Conservation (phyloP, 2,329 filamentous ascomycete species). For the Rhytidhysteron rufulum region DNA sequence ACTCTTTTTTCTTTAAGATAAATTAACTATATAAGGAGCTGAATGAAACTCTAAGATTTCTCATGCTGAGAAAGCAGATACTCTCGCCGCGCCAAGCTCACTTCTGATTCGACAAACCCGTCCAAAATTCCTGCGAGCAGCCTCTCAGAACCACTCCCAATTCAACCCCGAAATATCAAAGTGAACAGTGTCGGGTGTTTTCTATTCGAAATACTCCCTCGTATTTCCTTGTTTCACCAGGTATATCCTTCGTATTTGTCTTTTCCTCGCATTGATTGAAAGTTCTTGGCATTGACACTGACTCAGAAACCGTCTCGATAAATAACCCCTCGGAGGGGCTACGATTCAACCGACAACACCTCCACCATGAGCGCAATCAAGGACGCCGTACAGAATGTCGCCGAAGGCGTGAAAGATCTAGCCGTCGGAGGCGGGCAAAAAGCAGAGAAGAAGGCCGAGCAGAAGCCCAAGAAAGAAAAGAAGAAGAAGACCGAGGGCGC, state of each 20-base stretch:
- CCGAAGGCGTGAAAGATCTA: constrained; percentile 59
- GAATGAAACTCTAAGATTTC: no score
- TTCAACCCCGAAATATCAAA: not conserved
- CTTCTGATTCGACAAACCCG: no score
- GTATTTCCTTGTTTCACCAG: not conserved
- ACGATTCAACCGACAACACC: constrained; percentile 14
- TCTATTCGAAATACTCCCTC: not conserved
- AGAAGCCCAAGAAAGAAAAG: constrained; percentile 43
- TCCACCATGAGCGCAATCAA: constrained; percentile 49
- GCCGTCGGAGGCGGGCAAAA: constrained; percentile 41
- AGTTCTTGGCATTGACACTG: constrained; percentile 15
- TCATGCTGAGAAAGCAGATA: no score
- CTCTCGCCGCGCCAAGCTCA: no score
- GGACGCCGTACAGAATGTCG: constrained; percentile 46
- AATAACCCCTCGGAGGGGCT: constrained; percentile 16
- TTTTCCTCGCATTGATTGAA: constrained; percentile 6
- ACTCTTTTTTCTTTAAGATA: no score
- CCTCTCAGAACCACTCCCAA: not conserved
- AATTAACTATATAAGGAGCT: no score
- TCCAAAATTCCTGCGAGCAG: not conserved
- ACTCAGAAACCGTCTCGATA: constrained; percentile 21
- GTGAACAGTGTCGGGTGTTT: not conserved
- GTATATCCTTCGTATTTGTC: constrained; percentile 3
- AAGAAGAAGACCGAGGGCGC: constrained; percentile 26
- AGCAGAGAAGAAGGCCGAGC: constrained; percentile 39